A percentile compares a stretch with the other conserved stretches of the same genome.
These are phyloP conservation scores for Syncephalastrum racemosum DNA, from an alignment of 371 early-diverging fungal genomes.

Conservation along the genomic window DNA sequence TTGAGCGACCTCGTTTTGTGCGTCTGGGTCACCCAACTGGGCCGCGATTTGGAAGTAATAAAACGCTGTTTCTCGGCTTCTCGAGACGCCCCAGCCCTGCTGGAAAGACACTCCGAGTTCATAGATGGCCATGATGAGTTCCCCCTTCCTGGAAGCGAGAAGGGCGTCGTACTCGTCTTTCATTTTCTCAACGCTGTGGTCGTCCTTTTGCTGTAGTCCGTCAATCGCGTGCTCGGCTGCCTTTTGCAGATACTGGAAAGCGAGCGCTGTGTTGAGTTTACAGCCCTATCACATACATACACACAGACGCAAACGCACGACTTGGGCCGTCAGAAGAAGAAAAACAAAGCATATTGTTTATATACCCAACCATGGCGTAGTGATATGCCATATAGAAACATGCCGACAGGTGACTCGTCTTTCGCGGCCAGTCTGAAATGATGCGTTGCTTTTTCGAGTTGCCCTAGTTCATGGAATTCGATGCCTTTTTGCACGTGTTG, in stretches of 20 bases:
- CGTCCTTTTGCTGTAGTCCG: conserved; percentile 33
- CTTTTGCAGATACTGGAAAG: conserved; percentile 73
- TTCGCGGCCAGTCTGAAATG: conserved; percentile 74
- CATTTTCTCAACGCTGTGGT: conserved; percentile 17
- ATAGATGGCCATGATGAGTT: conserved; percentile 79
- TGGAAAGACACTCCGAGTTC: conserved; percentile 84
- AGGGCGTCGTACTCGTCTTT: conserved; percentile 6
- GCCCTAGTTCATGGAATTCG: conserved; percentile 68
- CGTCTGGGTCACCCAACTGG: conserved; percentile 81
- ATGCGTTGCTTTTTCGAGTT: conserved; percentile 70
- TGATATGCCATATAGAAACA: conserved; percentile 81
- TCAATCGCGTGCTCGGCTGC: conserved; percentile 75
- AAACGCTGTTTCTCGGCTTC: conserved; percentile 66
- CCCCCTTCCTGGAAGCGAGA: conserved; percentile 46
- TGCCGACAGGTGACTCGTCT: conserved; percentile 65
- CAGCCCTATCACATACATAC: conserved; percentile 53
- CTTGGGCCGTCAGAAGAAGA: background rate
- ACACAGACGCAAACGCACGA: background rate
- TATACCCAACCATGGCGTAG: conserved; percentile 81
- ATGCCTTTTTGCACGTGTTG: conserved; percentile 54
- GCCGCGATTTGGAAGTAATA: conserved; percentile 91
- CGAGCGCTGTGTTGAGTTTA: conserved; percentile 59
- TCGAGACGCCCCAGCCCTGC: conserved; percentile 87
- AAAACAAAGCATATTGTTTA: background rate
- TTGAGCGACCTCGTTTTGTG: conserved; percentile 79